Evolutionary conservation across 495 filamentous ascomycete genomes (phyloP), one percentile per base, ranked within the genome.

Genomic region (Bryoglossum gracile): DNA sequence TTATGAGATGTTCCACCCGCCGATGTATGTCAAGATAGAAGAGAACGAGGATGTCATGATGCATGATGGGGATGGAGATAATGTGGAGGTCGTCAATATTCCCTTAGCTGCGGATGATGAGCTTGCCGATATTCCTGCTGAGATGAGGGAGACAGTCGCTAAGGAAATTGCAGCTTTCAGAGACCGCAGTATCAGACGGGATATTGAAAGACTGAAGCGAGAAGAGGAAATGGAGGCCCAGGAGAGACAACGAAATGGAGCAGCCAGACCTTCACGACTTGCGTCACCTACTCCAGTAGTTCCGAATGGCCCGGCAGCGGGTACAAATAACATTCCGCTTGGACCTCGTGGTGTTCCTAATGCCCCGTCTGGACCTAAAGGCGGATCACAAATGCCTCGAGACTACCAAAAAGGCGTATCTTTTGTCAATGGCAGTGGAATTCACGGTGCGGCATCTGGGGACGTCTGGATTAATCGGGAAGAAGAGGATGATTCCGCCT

Each of bases 71-170:
- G 72, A 78, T 6, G 79, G 70, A 26, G 75, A 76, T 24, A 74
- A 86, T 48, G 77, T 80, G 17, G 90, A 95, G 67, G 83, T 96
- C 25, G 83, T 96, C 54, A 95, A 88, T 34, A 96, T 95, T 51
- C 84, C 87, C 3, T 77, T 95, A 28, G 85, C 86, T 6, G 77
- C 83, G 21, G 92, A 99, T 56, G 92, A 99, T 61, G 92, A 99
- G 57, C 73, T 99, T 23, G 84, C 87, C 33, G 94, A 99, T 59
- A 95, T 99, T 46, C 92, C 92, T 2, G 83, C 86, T 9, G 92
- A 96, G 59, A 91, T 91, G 89, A 82, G 92, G n/a, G 92, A 91
- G 58, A 95, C 84, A 6, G 91, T 99, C 19, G 88, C 92, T 6
- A 84, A 84, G 51, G 94, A 99, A 57, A 99, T 99, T 54, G 78